phyloP scores from a whole-genome alignment of 1,284 basidiomycete genomes.

The Fomitopsis betulina region DNA sequence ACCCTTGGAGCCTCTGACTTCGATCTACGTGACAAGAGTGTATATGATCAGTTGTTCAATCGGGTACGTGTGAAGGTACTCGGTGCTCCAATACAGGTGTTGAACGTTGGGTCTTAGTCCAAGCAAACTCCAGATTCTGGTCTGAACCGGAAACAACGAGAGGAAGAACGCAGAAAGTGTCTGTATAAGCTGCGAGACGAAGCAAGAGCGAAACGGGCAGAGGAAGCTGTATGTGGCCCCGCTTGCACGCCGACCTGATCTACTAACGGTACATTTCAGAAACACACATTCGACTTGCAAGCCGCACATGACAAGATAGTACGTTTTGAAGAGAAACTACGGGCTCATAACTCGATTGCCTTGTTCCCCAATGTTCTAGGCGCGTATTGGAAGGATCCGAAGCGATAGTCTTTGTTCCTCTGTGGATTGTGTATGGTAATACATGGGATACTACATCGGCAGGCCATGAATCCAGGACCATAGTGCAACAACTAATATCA shows the following conservation, averaged over 20 bases:
- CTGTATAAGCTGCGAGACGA: constrained; percentile 69
- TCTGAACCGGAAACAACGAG: constrained; percentile 53
- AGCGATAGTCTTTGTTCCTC: not conserved
- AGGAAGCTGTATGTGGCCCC: constrained; percentile 44
- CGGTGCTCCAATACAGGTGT: not conserved
- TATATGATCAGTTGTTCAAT: constrained; percentile 61
- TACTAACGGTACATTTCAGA: constrained; percentile 35
- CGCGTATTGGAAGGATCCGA: constrained; percentile 43
- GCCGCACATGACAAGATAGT: constrained; percentile 63
- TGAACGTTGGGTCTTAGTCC: no score
- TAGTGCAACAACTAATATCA: not conserved
- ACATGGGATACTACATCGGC: not conserved
- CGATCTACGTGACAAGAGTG: constrained; percentile 54
- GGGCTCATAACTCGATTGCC: constrained; percentile 43
- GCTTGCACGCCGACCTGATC: not conserved
- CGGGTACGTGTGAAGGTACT: constrained; percentile 37
- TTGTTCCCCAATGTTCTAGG: constrained; percentile 66
- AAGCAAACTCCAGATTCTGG: constrained; percentile 54
- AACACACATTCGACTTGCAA: constrained; percentile 63
- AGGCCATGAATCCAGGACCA: not conserved
- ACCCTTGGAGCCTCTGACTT: constrained; percentile 47
- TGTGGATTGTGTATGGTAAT: not conserved
- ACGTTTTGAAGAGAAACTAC: constrained; percentile 57
- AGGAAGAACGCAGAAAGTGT: constrained; percentile 65
- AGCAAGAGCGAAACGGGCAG: constrained; percentile 51